Evolutionary conservation across 164 flowering plant species (phyloP).

Genomic region (Kingdonia uniflora): DNA sequence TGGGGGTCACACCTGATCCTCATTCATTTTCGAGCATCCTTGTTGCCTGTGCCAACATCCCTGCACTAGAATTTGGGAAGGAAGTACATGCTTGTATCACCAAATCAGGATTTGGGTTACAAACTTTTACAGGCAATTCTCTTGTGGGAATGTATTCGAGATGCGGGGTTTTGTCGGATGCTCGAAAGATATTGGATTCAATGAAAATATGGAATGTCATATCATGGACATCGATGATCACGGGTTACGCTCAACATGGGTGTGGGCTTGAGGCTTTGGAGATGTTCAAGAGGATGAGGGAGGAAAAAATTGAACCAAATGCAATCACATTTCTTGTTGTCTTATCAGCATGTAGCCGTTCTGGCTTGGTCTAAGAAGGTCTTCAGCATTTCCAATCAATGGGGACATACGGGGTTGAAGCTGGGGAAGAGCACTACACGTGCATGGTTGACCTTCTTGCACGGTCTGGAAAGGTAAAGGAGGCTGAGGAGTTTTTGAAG

Average conservation of each 20-base stretch:
- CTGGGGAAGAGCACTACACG: slow-evolving; percentile 41
- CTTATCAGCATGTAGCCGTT: slow-evolving; percentile 52
- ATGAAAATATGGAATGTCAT: too few relatives aligned
- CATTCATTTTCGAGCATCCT: slow-evolving; percentile 40
- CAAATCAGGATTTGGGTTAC: slow-evolving; percentile 31
- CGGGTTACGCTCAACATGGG: slow-evolving; percentile 41
- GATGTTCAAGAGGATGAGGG: slow-evolving; percentile 28
- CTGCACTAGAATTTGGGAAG: slow-evolving; percentile 30
- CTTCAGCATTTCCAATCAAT: slow-evolving; percentile 22
- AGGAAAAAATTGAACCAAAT: slow-evolving; percentile 26
- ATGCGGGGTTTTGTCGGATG: slow-evolving; percentile 25
- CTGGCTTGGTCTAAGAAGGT: slow-evolving; percentile 41
- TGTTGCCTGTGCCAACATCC: slow-evolving; percentile 30
- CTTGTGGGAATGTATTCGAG: slow-evolving; percentile 37
- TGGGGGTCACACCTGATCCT: slow-evolving; percentile 23
- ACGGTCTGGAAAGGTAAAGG: slow-evolving; percentile 34
- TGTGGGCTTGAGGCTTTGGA: slow-evolving; percentile 35
- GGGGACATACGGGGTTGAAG: slow-evolving; percentile 22
- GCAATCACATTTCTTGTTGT: slow-evolving; percentile 39
- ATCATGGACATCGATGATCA: slow-evolving; percentile 39
- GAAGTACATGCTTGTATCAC: slow-evolving; percentile 40
- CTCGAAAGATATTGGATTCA: slow-evolving; percentile 46
- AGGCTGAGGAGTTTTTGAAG: slow-evolving; percentile 36
- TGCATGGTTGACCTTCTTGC: slow-evolving; percentile 44
- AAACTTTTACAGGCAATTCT: slow-evolving; percentile 38